A percentile compares a stretch with the other conserved stretches of the same genome.
These are phyloP conservation scores for Suhomyces chickasaworum DNA, from an alignment of 1,139 yeast species.

Conservation along the genomic window DNA sequence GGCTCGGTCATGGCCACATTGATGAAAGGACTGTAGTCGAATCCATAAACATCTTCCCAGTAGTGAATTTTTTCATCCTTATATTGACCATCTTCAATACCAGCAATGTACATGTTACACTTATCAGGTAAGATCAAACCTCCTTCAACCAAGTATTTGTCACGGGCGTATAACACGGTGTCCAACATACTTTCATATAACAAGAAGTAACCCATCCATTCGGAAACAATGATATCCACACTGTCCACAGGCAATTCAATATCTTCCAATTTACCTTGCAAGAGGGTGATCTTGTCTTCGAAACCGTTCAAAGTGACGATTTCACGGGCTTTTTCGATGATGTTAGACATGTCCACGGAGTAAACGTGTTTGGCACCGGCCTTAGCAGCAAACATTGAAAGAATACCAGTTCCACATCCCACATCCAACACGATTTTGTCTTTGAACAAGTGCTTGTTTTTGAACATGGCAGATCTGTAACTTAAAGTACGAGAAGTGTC, in stretches of 20 bases:
- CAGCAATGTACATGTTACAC: constrained; percentile 87
- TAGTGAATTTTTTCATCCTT: constrained; percentile 89
- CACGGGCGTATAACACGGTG: constrained; percentile 93
- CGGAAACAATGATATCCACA: constrained; percentile 94
- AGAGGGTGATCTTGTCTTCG: constrained; percentile 80
- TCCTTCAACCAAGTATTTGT: constrained; percentile 78
- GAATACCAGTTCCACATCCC: constrained; percentile 97
- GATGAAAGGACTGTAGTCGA: constrained; percentile 77
- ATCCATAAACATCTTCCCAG: constrained; percentile 98
- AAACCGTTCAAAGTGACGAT: constrained; percentile 84
- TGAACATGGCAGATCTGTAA: constrained; percentile 89
- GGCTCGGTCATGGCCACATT: constrained; percentile 90
- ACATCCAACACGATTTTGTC: constrained; percentile 96
- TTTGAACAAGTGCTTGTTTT: constrained; percentile 85
- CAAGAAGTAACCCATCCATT: constrained; percentile 99
- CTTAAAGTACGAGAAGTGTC: constrained; percentile 91
- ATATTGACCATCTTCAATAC: constrained; percentile 92
- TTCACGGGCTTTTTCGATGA: constrained; percentile 90
- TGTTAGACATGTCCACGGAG: constrained; percentile 96
- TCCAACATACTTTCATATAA: constrained; percentile 97
- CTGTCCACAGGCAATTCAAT: constrained; percentile 72
- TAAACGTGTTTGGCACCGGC: constrained; percentile 98
- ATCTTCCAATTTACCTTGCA: constrained; percentile 95
- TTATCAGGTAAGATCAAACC: constrained; percentile 96
- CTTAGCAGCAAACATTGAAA: constrained; percentile 97